phyloP scores from a whole-genome alignment of 1,284 basidiomycete genomes.

The Ceratobasidium sp. region DNA sequence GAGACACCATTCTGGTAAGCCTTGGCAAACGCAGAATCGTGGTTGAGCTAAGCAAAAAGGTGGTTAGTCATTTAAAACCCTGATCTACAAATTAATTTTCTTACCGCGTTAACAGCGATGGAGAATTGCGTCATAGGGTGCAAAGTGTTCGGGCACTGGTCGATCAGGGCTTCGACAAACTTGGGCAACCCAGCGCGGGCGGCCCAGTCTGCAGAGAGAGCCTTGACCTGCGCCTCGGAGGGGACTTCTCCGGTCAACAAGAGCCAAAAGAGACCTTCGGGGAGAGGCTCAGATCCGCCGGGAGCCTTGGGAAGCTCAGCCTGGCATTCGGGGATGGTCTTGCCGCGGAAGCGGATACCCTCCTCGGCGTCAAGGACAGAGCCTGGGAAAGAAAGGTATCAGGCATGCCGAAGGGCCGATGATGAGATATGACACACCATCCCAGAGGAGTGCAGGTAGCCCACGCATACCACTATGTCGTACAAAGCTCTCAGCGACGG shows the following conservation, averaged over 20 bases:
- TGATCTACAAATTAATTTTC: conserved; percentile 51
- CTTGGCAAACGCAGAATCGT: conserved; percentile 96
- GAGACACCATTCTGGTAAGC: conserved; percentile 92
- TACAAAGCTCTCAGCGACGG: conserved; percentile 32
- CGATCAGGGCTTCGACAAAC: conserved; percentile 93
- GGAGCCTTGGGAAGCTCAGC: conserved; percentile 86
- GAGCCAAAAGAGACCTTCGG: conserved; percentile 96
- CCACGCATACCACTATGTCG: conserved; percentile 88
- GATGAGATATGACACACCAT: conserved; percentile 58
- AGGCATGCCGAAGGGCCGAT: background rate
- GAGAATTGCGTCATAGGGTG: conserved; percentile 98
- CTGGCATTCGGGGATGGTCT: conserved; percentile 92
- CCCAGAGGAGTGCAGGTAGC: conserved; percentile 89
- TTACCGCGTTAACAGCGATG: conserved; percentile 90
- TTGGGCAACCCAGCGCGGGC: conserved; percentile 88
- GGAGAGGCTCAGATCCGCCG: conserved; percentile 89
- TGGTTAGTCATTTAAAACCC: conserved; percentile 2
- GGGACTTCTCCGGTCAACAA: conserved; percentile 93
- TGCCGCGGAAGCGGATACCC: conserved; percentile 95
- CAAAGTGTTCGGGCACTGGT: conserved; percentile 91
- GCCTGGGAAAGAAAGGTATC: conserved; percentile 51
- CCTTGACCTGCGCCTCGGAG: conserved; percentile 84
- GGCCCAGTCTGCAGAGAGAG: conserved; percentile 91
- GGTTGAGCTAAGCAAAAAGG: conserved; percentile 75
- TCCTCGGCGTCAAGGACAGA: conserved; percentile 95